Percentiles rank a stretch among this genome's conserved stretches.
Evolutionary conservation across 225 moss, liverwort and hornwort species (phyloP).

Genomic region (Bryum argenteum): DNA sequence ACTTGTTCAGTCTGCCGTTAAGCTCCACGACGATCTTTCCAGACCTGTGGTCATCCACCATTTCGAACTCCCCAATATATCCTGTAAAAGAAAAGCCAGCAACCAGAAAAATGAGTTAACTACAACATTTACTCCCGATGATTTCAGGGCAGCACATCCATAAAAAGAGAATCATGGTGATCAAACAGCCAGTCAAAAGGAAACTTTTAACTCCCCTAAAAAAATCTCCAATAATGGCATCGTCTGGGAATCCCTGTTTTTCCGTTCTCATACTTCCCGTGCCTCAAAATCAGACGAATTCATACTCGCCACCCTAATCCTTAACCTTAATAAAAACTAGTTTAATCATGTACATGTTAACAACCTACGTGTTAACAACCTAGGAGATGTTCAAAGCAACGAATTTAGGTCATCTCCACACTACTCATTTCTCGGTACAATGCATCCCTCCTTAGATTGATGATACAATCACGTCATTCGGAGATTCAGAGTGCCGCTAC

Average conservation of each 20-base stretch:
- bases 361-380: not conserved
- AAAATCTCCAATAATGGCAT: no score
- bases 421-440: not conserved
- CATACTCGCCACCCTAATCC: not conserved
- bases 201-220: not conserved
- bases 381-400: not conserved
- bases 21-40: constrained; percentile 81
- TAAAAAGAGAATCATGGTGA: not conserved
- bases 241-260: not conserved
- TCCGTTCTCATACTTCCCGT: not conserved
- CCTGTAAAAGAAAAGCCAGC: constrained; percentile 36
- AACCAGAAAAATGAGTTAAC: not conserved
- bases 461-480: not conserved
- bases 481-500: not conserved
- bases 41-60: constrained; percentile 73
- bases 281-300: not conserved
- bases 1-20: constrained; percentile 77
- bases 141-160: not conserved
- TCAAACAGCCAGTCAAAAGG: not conserved
- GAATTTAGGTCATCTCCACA: constrained; percentile 5
- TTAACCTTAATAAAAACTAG: no score
- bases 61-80: constrained; percentile 81
- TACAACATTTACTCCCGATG: not conserved
- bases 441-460: not conserved
- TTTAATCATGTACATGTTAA: not conserved